Percentiles rank a stretch among this genome's conserved stretches.
These are phyloP conservation scores for Trichoderma arundinaceum DNA, from an alignment of 2,329 filamentous ascomycete genomes.

Conservation along the genomic window DNA sequence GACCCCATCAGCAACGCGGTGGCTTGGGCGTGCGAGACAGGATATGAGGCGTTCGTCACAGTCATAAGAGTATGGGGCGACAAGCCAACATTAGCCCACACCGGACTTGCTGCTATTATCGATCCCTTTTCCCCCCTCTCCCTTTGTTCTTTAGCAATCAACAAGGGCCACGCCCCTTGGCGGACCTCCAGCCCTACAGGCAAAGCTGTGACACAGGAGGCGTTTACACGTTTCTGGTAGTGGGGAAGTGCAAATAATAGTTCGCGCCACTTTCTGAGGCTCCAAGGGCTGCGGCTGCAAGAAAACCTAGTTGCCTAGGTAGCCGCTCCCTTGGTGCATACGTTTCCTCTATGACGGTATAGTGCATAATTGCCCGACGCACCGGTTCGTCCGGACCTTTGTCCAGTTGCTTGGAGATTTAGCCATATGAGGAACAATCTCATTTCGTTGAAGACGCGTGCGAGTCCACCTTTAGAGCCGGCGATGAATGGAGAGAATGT, in stretches of 20 bases:
- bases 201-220: slow-evolving; percentile 27
- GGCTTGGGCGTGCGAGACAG: slow-evolving; percentile 1
- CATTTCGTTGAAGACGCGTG: not conserved
- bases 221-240: slow-evolving; percentile 7
- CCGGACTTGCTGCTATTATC: not conserved
- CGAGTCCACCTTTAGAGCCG: not conserved
- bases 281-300: not conserved
- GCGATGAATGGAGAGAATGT: not conserved
- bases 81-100: not conserved
- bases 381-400: slow-evolving; percentile 15
- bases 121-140: not conserved
- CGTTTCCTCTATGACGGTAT: slow-evolving; percentile 3
- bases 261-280: slow-evolving; percentile 23
- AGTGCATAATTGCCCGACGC: slow-evolving; percentile 16
- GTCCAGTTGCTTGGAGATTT: not conserved
- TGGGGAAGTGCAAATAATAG: slow-evolving; percentile 22
- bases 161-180: slow-evolving; percentile 8
- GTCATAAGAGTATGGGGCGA: not conserved
- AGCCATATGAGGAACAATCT: slow-evolving; percentile 7
- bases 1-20: slow-evolving; percentile 4
- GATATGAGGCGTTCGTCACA: not conserved
- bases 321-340: slow-evolving; percentile 5
- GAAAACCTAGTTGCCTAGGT: no score
- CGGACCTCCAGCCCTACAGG: slow-evolving; percentile 21
- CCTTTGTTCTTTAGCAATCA: not conserved